These are phyloP conservation scores for Ophiostoma ulmi DNA, from an alignment of 2,329 filamentous ascomycete genomes.

Conservation along the genomic window DNA sequence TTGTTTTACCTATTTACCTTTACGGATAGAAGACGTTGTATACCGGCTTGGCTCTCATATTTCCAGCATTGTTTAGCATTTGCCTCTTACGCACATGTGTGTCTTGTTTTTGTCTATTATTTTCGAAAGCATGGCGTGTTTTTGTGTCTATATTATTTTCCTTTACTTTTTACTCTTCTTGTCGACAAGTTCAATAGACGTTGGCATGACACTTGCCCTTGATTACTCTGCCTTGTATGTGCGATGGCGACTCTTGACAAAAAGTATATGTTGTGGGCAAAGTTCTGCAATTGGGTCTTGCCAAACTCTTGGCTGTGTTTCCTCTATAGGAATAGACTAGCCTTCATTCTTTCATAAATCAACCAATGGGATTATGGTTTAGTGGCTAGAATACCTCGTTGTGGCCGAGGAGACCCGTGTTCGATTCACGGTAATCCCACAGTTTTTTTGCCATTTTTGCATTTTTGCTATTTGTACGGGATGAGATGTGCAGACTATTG, in stretches of 20 bases:
- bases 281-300: too few relatives aligned
- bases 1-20: too few relatives aligned
- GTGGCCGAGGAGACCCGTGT: conserved; percentile 29
- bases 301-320: background rate
- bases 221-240: background rate
- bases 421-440: conserved; percentile 29
- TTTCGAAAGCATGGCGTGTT: conserved; percentile 9
- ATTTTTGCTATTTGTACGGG: background rate
- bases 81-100: background rate
- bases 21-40: background rate
- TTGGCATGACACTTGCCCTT: background rate
- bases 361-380: conserved; percentile 25
- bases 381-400: conserved; percentile 29
- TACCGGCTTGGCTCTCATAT: background rate
- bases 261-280: too few relatives aligned
- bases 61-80: background rate
- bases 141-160: background rate
- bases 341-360: conserved; percentile 5
- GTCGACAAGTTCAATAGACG: background rate
- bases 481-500: too few relatives aligned
- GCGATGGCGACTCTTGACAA: too few relatives aligned
- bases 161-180: background rate
- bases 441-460: conserved; percentile 8
- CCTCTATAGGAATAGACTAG: background rate
- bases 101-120: conserved; percentile 11